Percentiles rank a stretch among this genome's conserved stretches.
Conservation (phyloP, 2,329 filamentous ascomycete genomes). For the Colletotrichum echinochloae region DNA sequence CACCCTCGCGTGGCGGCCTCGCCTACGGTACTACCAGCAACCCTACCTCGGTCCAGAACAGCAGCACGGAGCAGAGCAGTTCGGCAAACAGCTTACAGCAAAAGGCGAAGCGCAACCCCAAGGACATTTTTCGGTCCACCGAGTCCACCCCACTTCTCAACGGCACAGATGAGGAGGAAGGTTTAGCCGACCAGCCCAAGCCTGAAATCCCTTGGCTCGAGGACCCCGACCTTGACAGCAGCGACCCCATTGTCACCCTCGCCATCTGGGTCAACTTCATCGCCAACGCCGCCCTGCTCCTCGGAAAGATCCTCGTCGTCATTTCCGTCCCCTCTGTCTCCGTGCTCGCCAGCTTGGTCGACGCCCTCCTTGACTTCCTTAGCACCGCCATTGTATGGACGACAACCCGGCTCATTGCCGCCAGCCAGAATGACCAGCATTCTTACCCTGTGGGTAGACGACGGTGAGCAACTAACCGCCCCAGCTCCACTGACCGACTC, state of each 20-base stretch:
- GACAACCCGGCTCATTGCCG: constrained; percentile 77
- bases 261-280: constrained; percentile 89
- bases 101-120: constrained; percentile 82
- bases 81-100: constrained; percentile 48
- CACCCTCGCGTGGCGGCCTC: constrained; percentile 40
- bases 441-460: constrained; percentile 83
- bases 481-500: background rate
- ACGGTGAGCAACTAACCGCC: constrained; percentile 49
- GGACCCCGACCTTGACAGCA: constrained; percentile 78
- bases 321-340: constrained; percentile 84
- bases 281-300: constrained; percentile 81
- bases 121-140: constrained; percentile 83
- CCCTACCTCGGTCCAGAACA: constrained; percentile 36
- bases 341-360: constrained; percentile 82
- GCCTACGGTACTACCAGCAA: constrained; percentile 40
- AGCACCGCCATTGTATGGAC: constrained; percentile 85
- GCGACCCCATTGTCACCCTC: constrained; percentile 81
- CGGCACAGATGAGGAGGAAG: constrained; percentile 56
- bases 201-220: constrained; percentile 77
- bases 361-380: constrained; percentile 83
- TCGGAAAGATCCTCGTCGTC: constrained; percentile 82
- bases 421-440: constrained; percentile 77
- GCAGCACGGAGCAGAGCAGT: constrained; percentile 38
- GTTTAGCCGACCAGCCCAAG: constrained; percentile 52
- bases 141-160: constrained; percentile 76